Evolutionary conservation across 1,284 basidiomycete genomes (phyloP).

Genomic region (Apiotrichum mycotoxinovorans): DNA sequence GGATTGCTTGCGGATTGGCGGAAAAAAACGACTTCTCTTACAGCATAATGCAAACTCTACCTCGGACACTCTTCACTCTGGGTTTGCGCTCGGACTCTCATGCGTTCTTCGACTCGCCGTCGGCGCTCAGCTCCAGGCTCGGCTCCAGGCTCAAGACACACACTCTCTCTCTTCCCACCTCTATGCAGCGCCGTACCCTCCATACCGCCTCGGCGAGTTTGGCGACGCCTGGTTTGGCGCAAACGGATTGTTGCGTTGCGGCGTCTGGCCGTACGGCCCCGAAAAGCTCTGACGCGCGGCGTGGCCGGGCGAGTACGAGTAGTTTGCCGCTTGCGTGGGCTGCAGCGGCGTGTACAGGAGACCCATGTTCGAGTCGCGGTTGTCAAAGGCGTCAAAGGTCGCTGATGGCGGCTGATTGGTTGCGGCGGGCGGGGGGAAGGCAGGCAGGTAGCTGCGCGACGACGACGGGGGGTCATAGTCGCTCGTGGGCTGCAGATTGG

Average conservation of each 20-base stretch:
- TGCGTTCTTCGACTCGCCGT: neutral
- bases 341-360: constrained; percentile 48
- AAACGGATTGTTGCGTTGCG: constrained; percentile 15
- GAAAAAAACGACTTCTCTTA: too few species aligned
- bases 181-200: constrained; percentile 6
- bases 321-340: constrained; percentile 24
- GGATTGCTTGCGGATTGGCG: too few species aligned
- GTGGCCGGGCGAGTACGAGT: constrained; percentile 27
- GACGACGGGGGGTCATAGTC: constrained; percentile 34
- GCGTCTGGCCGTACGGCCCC: constrained; percentile 30
- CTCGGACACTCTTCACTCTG: neutral
- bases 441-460: constrained; percentile 35
- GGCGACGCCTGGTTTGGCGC: constrained; percentile 4
- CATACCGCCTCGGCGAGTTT: constrained; percentile 13
- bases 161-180: neutral
- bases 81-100: neutral
- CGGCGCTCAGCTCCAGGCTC: too few species aligned
- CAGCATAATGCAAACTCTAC: neutral
- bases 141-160: too few species aligned
- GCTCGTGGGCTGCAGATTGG: constrained; percentile 16
- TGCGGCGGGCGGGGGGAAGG: constrained; percentile 47
- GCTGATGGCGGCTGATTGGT: constrained; percentile 23
- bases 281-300: constrained; percentile 37
- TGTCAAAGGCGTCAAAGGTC: constrained; percentile 43
- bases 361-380: constrained; percentile 30